Evolutionary conservation across 306 rosid genomes (phyloP).

Genomic region (Vigna reflexopilosa): DNA sequence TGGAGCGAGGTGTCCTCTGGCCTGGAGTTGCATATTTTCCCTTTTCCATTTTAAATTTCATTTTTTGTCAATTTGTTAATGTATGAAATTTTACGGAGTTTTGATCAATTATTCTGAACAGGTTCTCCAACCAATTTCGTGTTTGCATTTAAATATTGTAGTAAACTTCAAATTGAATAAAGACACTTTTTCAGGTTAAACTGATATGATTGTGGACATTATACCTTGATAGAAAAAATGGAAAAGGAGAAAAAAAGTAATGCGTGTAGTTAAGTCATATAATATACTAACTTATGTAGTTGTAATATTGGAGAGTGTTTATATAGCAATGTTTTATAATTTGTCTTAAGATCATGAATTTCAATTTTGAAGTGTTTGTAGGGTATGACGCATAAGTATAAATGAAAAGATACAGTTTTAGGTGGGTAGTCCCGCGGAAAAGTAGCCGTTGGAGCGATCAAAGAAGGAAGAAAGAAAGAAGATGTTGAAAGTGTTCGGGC

Average conservation of each 20-base stretch:
- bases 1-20: not conserved
- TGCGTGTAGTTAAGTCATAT: too few species aligned
- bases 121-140: not conserved
- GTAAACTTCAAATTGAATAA: not conserved
- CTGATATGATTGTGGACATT: not conserved
- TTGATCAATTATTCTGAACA: not conserved
- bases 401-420: not conserved
- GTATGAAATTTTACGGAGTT: not conserved
- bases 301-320: not conserved
- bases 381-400: not conserved
- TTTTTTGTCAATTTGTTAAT: not conserved
- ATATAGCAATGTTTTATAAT: not conserved
- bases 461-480: not conserved
- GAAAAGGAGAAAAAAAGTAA: too few species aligned
- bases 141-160: not conserved
- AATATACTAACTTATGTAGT: not conserved
- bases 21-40: not conserved
- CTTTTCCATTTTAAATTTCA: not conserved
- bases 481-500: constrained; percentile 54
- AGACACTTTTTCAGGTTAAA: not conserved
- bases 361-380: not conserved
- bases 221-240: not conserved
- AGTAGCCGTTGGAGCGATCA: not conserved
- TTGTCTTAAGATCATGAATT: not conserved
- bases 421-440: not conserved